Conservation (phyloP, 139 green algal genomes). For the Picochlorum sp. region DNA sequence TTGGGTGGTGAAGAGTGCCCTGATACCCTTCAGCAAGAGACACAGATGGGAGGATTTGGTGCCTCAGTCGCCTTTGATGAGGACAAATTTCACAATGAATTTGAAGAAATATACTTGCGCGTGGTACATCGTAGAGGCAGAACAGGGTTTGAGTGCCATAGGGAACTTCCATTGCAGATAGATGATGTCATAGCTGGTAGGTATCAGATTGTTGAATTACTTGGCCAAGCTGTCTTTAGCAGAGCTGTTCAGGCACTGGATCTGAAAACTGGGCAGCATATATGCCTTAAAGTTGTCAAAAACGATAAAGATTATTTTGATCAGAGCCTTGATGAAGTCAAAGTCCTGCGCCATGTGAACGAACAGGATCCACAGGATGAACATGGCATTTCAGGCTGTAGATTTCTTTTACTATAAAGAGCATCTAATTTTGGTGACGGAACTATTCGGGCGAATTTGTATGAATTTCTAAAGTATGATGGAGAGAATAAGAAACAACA, state of each 20-base stretch:
- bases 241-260: slow-evolving; percentile 90
- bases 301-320: slow-evolving; percentile 99
- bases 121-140: slow-evolving; percentile 48
- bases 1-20: too few relatives aligned
- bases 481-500: slow-evolving; percentile 48
- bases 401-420: slow-evolving; percentile 98
- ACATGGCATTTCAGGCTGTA: slow-evolving; percentile 80
- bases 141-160: slow-evolving; percentile 89
- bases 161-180: slow-evolving; percentile 76
- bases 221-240: slow-evolving; percentile 90
- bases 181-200: slow-evolving; percentile 82
- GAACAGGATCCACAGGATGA: slow-evolving; percentile 76
- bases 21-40: too few relatives aligned
- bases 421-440: slow-evolving; percentile 93
- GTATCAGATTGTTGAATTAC: slow-evolving; percentile 85
- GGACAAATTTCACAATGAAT: slow-evolving; percentile 46
- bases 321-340: slow-evolving; percentile 95
- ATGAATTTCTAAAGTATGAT: slow-evolving; percentile 97
- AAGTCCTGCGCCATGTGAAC: slow-evolving; percentile 87
- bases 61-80: slow-evolving; percentile 34
- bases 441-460: slow-evolving; percentile 96
- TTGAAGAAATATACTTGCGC: slow-evolving; percentile 67
- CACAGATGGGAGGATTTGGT: background rate
- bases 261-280: slow-evolving; percentile 67
- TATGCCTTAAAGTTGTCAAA: slow-evolving; percentile 98